These are phyloP conservation scores for Dioscorea alata DNA, from an alignment of 106 monocot genomes.

Conservation along the genomic window DNA sequence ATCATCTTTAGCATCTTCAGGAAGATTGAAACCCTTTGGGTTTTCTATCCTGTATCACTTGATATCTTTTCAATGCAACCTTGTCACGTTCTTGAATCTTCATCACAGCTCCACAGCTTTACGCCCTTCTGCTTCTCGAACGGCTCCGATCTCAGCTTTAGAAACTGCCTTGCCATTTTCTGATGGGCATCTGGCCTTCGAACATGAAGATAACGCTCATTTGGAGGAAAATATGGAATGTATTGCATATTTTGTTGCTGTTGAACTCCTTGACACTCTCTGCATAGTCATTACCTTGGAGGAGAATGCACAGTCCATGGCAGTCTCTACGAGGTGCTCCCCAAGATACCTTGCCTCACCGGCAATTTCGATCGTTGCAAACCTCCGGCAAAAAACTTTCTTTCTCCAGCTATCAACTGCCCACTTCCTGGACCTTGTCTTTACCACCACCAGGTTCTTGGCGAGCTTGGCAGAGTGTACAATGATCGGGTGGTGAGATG, in stretches of 20 bases:
- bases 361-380: conserved; percentile 79
- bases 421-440: too few relatives aligned
- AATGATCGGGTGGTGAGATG: neutral
- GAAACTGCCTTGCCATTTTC: conserved; percentile 73
- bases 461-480: conserved; percentile 24
- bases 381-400: conserved; percentile 75
- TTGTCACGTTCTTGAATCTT: too few relatives aligned
- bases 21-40: too few relatives aligned
- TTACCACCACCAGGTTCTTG: conserved; percentile 9
- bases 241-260: conserved; percentile 80
- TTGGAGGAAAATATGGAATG: conserved; percentile 80
- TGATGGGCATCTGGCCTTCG: conserved; percentile 78
- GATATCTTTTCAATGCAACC: too few relatives aligned
- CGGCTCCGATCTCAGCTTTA: conserved; percentile 42
- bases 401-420: conserved; percentile 75
- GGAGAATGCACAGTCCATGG: conserved; percentile 82
- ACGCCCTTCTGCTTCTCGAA: conserved; percentile 46
- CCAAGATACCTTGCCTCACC: conserved; percentile 76
- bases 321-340: conserved; percentile 71
- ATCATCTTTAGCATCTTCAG: too few relatives aligned
- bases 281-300: conserved; percentile 88
- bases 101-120: conserved; percentile 47
- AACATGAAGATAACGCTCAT: conserved; percentile 86
- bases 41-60: too few relatives aligned
- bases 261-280: conserved; percentile 97